phyloP scores from a whole-genome alignment of 2,329 filamentous ascomycete species.

The Aspergillus sp. region DNA sequence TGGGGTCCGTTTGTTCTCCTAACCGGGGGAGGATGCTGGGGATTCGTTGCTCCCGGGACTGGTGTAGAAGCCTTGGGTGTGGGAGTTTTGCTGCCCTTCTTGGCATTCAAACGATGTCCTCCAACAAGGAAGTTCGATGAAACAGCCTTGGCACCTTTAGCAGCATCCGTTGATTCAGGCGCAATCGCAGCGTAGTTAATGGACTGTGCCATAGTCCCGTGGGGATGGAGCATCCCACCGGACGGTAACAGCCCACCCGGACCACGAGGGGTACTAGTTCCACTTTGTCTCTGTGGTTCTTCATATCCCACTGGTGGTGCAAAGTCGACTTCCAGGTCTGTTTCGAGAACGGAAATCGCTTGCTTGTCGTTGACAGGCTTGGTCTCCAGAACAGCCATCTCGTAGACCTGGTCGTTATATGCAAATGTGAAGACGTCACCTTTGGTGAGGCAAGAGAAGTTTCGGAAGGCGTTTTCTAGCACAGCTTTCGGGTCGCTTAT shows the following conservation, averaged over 20 bases:
- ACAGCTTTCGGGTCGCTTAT: conserved; percentile 97
- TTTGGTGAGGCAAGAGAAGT: conserved; percentile 89
- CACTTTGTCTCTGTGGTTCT: conserved; percentile 72
- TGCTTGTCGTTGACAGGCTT: conserved; percentile 80
- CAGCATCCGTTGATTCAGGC: conserved; percentile 65
- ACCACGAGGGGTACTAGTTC: conserved; percentile 75
- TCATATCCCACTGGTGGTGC: conserved; percentile 91
- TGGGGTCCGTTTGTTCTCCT: conserved; percentile 71
- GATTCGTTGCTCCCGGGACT: conserved; percentile 53
- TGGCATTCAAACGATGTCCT: conserved; percentile 76
- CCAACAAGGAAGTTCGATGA: conserved; percentile 74
- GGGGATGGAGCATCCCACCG: conserved; percentile 72
- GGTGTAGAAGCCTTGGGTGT: conserved; percentile 72
- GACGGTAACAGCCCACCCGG: conserved; percentile 57
- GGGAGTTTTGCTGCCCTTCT: conserved; percentile 72
- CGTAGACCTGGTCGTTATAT: conserved; percentile 92
- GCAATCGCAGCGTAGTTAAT: conserved; percentile 95
- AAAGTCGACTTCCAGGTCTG: conserved; percentile 94
- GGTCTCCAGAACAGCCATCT: conserved; percentile 88
- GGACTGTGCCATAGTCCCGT: conserved; percentile 94
- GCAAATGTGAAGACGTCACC: conserved; percentile 94
- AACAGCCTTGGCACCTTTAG: conserved; percentile 56
- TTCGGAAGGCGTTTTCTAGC: conserved; percentile 91
- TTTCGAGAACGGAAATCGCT: conserved; percentile 89
- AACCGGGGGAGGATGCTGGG: conserved; percentile 39